Evolutionary conservation across 2,329 filamentous ascomycete species (phyloP).

Genomic region (Atkinsonella texensis): DNA sequence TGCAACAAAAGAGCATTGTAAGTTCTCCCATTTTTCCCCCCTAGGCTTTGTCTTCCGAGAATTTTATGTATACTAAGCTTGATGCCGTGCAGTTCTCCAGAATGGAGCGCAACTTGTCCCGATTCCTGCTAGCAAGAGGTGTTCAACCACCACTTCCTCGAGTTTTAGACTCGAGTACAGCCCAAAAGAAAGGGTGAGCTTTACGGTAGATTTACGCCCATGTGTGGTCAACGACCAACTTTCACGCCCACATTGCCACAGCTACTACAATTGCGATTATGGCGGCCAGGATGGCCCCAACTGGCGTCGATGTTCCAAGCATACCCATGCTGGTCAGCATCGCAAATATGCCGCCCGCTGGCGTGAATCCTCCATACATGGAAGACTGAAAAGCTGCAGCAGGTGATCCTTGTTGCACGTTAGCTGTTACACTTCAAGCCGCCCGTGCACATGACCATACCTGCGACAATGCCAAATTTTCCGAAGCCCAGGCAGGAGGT

Average conservation of each 20-base stretch:
- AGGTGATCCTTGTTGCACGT: background rate
- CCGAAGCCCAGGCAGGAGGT: background rate
- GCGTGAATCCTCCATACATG: conserved; percentile 1
- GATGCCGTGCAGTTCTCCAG: conserved; percentile 32
- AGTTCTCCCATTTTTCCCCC: conserved; percentile 13
- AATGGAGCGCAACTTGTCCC: conserved; percentile 31
- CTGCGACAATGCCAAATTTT: background rate
- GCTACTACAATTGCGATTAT: background rate
- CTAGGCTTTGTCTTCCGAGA: too few relatives aligned
- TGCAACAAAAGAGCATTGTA: conserved; percentile 43
- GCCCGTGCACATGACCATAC: background rate
- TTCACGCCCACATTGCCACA: background rate
- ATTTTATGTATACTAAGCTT: background rate
- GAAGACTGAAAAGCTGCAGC: conserved; percentile 3
- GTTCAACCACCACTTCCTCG: conserved; percentile 28
- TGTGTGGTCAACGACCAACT: background rate
- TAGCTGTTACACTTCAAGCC: background rate
- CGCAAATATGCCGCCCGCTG: conserved; percentile 1
- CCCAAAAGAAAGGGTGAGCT: too few relatives aligned
- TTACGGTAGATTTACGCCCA: too few relatives aligned
- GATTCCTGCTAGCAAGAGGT: conserved; percentile 28
- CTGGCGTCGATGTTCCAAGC: conserved; percentile 6
- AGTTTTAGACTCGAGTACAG: background rate
- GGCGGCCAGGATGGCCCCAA: background rate
- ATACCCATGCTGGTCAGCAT: conserved; percentile 4